These are phyloP conservation scores for Cladosporium oxysporum DNA, from an alignment of 2,329 filamentous ascomycete species.

Conservation along the genomic window DNA sequence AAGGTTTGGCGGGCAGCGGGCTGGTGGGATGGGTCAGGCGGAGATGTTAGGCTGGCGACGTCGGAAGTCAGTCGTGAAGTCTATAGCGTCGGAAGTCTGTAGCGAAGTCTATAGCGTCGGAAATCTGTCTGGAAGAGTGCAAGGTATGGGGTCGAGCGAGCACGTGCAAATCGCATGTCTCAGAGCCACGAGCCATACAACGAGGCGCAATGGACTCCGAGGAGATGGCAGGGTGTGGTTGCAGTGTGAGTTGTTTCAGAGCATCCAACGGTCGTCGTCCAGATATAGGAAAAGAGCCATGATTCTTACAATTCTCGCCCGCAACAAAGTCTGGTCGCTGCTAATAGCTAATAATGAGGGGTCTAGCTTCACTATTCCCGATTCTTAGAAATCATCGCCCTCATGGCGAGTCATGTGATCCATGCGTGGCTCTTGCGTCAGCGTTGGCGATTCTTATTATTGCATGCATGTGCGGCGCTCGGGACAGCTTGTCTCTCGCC, in stretches of 20 bases:
- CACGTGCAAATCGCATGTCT: slow-evolving; percentile 19
- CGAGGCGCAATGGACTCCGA: slow-evolving; percentile 7
- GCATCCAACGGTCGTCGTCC: slow-evolving; percentile 10
- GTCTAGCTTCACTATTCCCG: background rate
- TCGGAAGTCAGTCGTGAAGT: background rate
- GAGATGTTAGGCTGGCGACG: background rate
- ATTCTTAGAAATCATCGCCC: slow-evolving; percentile 11
- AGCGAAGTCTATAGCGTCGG: background rate
- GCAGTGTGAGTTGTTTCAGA: slow-evolving; percentile 12
- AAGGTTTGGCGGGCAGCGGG: background rate
- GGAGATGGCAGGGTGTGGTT: background rate
- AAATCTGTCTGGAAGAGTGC: background rate
- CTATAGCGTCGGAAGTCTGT: background rate
- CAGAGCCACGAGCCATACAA: slow-evolving; percentile 13
- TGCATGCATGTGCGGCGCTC: background rate
- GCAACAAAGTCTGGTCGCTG: background rate
- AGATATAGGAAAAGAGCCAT: background rate
- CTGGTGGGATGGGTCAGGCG: background rate
- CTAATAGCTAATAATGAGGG: background rate
- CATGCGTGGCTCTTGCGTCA: background rate
- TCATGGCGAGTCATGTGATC: background rate
- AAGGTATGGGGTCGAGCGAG: background rate
- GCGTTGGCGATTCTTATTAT: background rate
- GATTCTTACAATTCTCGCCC: background rate
- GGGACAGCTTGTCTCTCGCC: background rate